Conservation (phyloP, 208 protist species). For the Leptomonas pyrrhocoris region DNA sequence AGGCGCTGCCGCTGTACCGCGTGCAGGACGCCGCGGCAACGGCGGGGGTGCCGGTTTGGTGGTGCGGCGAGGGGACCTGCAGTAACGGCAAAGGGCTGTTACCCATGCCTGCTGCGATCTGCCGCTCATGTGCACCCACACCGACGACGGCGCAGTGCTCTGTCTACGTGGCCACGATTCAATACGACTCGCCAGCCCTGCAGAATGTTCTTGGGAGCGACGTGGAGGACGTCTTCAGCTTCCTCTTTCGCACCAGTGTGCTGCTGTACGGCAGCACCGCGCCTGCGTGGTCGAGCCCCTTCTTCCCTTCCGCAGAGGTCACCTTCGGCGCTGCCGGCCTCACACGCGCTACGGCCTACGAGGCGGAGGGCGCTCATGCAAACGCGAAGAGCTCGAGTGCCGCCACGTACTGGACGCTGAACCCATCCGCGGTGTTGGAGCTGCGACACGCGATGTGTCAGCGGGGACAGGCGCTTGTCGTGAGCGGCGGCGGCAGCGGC, state of each 20-base stretch:
- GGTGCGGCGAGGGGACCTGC: slow-evolving; percentile 72
- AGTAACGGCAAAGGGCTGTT: slow-evolving; percentile 79
- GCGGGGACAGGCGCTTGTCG: slow-evolving; percentile 31
- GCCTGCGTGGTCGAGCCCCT: slow-evolving; percentile 53
- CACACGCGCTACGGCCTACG: slow-evolving; percentile 7
- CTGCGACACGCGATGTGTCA: slow-evolving; percentile 56
- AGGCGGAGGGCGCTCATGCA: not conserved
- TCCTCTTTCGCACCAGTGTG: slow-evolving; percentile 47
- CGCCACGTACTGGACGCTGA: slow-evolving; percentile 21
- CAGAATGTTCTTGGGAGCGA: slow-evolving; percentile 55
- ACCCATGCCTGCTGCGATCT: slow-evolving; percentile 22
- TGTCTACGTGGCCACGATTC: slow-evolving; percentile 42
- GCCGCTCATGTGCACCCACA: not conserved
- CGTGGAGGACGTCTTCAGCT: slow-evolving; percentile 24
- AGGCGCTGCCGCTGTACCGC: slow-evolving; percentile 27
- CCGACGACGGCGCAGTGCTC: slow-evolving; percentile 19
- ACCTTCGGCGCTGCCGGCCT: slow-evolving; percentile 16
- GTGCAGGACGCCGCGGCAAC: slow-evolving; percentile 38
- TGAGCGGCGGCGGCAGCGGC: slow-evolving; percentile 22
- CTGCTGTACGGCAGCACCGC: slow-evolving; percentile 65
- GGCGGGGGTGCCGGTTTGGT: slow-evolving; percentile 55
- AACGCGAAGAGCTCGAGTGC: not conserved
- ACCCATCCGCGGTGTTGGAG: slow-evolving; percentile 19
- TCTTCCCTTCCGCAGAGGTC: slow-evolving; percentile 58
- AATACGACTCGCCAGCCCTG: slow-evolving; percentile 66